Evolutionary conservation across 129 eudicot species (phyloP), one percentile per base, ranked within the genome.

Genomic region (Helichrysum umbraculigerum): DNA sequence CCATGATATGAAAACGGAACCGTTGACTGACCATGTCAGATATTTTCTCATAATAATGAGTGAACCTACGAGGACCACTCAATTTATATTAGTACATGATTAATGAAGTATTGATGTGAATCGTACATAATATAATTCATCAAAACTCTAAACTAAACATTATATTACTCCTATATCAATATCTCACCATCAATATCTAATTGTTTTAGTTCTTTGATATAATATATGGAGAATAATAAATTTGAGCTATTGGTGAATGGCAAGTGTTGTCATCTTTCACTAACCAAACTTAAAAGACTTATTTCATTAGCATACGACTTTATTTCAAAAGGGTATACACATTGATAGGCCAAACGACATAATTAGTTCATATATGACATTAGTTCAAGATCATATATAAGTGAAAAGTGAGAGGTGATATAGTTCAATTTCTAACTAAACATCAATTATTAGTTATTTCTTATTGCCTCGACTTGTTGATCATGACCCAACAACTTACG

Each of bases 401-500:
- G 34, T 51, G 15, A 54, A 54, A 20, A 20, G 20, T 33, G 54
- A 65, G 65, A 64, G 21, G 33, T 29, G 20, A 73, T 50, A 33
- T 25, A 1, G 14, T 50, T 50, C 72, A 41, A 28, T 17, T n/a
- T 20, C 29, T 39, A 72, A 30, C 60, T n/a, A 50, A 52, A 70
- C 28, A 6, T 17, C 10, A 21, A 70, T 17, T 22, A 32, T 30
- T 17, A 28, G 14, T 16, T 6, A 2, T 56, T 19, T 32, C 9
- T 30, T 12, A 7, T 28, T 21, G 44, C 69, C 51, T 39, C 16
- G 32, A 15, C 58, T 20, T 11, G 56, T 33, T 76, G 73, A 66
- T 57, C 64, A 30, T 42, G 60, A 57, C 66, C 22, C 29, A 63
- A 7, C 69, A 67, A 75, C 73, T 64, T 50, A 19, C 66, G 32